Base-by-base conservation (phyloP, 1,284 basidiomycete genomes). In the Austroboletus olivaceoglutinosus region DNA sequence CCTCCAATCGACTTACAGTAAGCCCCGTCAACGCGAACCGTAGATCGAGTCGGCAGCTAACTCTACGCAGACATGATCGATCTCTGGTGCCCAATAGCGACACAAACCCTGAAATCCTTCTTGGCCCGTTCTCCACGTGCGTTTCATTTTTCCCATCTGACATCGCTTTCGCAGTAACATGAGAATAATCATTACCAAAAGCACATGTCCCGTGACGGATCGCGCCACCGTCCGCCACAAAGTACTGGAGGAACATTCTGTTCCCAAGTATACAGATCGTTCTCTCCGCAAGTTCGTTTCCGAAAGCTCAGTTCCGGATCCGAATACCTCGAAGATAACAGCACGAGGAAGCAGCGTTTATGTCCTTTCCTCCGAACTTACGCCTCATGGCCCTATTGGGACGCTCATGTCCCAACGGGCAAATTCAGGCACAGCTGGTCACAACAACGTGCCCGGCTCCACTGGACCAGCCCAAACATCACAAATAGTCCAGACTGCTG, bases 361-460 rank as follows among this genome's bases (percentile, higher is more conserved):
- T 18, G 27, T 34, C 15, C 27, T 1, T 25, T 44, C 13, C 15
- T 27, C 29, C 5, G 7, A 45, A 12, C 10, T 41, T 38, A 27
- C 34, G 19, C n/a, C n/a, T 33, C 31, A 5, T 16, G 27, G 37
- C 29, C 29, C 29, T 38, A 25, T 37, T 34, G 30, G 15, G 16
- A 23, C n/a, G 15, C 37, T 22, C 34, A 21, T 37, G 15, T 45
- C 48, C 47, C 50, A 16, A 31, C 42, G 18, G 21, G 42, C 12
- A 29, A 21, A 19, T 43, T 38, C 29, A 6, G 25, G 9, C 29
- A 40, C 19, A 25, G 16, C 22, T 36, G 29, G 13, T 25, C 50
- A 38, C 48, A 46, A 42, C 48, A 47, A 27, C 50, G 36, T 53
- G 53, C 38, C 37, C 25, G 8, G 45, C 55, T 55, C 53, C 53